Evolutionary conservation across 371 early-diverging fungal genomes (phyloP).

Genomic region (Polyrhizophydium stewartii): DNA sequence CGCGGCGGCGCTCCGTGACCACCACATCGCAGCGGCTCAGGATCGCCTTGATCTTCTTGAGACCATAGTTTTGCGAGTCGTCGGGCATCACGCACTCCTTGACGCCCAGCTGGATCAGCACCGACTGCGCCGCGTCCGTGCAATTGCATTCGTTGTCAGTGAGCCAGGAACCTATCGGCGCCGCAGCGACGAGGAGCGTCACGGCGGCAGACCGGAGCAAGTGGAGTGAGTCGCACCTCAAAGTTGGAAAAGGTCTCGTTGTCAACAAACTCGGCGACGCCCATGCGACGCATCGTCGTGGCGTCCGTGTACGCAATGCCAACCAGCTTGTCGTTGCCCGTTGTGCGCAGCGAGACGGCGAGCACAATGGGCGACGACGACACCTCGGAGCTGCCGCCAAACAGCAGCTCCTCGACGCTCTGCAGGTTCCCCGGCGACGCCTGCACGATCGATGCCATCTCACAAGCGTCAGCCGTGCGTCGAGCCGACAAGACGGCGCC

Average conservation of each 20-base stretch:
- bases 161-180: too few relatives aligned
- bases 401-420: constrained; percentile 84
- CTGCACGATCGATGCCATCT: too few relatives aligned
- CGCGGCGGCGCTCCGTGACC: constrained; percentile 61
- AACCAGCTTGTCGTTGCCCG: constrained; percentile 60
- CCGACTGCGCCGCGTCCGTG: constrained; percentile 46
- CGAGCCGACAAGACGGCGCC: neutral
- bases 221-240: constrained; percentile 48
- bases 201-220: too few relatives aligned
- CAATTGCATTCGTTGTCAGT: too few relatives aligned
- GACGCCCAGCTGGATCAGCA: constrained; percentile 85
- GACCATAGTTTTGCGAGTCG: constrained; percentile 63
- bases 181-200: too few relatives aligned
- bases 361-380: constrained; percentile 76
- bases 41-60: constrained; percentile 59
- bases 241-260: constrained; percentile 88
- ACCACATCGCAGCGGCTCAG: constrained; percentile 74
- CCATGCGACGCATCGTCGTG: constrained; percentile 63
- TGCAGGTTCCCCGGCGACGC: constrained; percentile 94
- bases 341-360: constrained; percentile 59
- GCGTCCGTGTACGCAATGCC: constrained; percentile 89
- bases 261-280: constrained; percentile 86
- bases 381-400: constrained; percentile 59
- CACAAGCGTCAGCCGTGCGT: too few relatives aligned
- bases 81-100: constrained; percentile 83